Base-by-base conservation (phyloP, 257 asterid species). In the Ilex aquifolium region DNA sequence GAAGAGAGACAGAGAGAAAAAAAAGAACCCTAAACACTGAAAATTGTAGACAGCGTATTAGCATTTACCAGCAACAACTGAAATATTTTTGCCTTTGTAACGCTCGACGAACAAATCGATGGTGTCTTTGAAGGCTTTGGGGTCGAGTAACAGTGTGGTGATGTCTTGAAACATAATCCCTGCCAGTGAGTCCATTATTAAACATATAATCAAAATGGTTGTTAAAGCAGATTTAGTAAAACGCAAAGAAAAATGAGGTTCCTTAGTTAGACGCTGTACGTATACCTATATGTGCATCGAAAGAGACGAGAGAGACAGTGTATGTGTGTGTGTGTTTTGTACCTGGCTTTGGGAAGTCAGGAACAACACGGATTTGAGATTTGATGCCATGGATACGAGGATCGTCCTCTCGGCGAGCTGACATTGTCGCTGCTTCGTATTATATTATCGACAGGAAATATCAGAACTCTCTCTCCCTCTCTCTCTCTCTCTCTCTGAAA, bases 91-190 rank as follows among this genome's bases (percentile, higher is more conserved):
- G 84, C 52, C 72, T 59, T 68, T 74, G 69, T 88, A 88, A 44
- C 96, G 85, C 71, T 86, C 95, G 49, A 86, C 88, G 70, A 88
- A 88, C 80, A 88, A 78, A 69, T 88, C 96, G 69, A 88, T 76
- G 72, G 95, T 74, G 70, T 86, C 90, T 69, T 82, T 86, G 85
- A 83, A 88, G 52, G 90, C 79, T 65, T 82, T 86, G 4, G 88
- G 93, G 69, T 88, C 88, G 55, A 88, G 88, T 39, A 88, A 71
- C 15, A 88, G 81, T 27, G 95, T 85, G 31, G 96, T 88, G 27
- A 88, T 86, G 65, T 88, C 96, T 76, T 88, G 96, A 71, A 88
- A 88, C 96, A 86, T 84, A 67, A 88, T 88, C 67, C 96, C 96
- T 88, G 82, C 44, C 44, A 53, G 15, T 49, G n/a, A 15, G 14